These are phyloP conservation scores for Boechera divaricarpa DNA, from an alignment of 345 rosid genomes.

Conservation along the genomic window DNA sequence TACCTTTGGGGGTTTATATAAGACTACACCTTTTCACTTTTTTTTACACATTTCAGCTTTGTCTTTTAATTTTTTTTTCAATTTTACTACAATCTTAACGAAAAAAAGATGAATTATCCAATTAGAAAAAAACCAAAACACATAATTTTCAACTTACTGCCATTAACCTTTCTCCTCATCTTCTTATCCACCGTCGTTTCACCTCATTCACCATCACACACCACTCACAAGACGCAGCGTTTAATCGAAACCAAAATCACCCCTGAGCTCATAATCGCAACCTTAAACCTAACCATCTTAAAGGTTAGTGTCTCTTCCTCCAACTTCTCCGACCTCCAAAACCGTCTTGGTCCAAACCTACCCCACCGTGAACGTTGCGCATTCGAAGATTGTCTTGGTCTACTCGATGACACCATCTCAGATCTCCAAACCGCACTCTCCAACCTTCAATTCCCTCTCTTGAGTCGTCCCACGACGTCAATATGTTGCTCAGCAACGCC, in stretches of 20 bases:
- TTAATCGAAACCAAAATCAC: constrained; percentile 36
- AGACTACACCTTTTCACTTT: not conserved
- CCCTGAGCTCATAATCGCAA: constrained; percentile 55
- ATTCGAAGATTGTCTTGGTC: constrained; percentile 72
- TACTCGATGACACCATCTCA: constrained; percentile 53
- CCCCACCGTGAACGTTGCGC: constrained; percentile 51
- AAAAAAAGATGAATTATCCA: constrained; percentile 26
- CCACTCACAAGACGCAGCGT: constrained; percentile 19
- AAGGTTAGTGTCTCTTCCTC: constrained; percentile 52
- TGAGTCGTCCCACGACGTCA: constrained; percentile 32
- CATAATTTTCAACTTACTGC: constrained; percentile 2
- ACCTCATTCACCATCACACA: constrained; percentile 17
- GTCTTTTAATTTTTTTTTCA: not conserved
- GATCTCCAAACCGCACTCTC: constrained; percentile 55
- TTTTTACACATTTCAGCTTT: not conserved
- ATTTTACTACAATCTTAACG: not conserved
- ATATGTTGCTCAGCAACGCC: constrained; percentile 70
- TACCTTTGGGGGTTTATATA: not conserved
- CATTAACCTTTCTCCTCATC: not conserved
- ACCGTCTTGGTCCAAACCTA: constrained; percentile 29
- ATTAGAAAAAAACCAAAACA: not conserved
- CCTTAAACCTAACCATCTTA: constrained; percentile 57
- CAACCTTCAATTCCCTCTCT: constrained; percentile 42
- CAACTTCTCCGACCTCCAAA: constrained; percentile 52
- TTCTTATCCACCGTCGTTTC: constrained; percentile 19